Base-by-base conservation (phyloP, 257 asterid genomes). In the Craterostigma plantagineum region DNA sequence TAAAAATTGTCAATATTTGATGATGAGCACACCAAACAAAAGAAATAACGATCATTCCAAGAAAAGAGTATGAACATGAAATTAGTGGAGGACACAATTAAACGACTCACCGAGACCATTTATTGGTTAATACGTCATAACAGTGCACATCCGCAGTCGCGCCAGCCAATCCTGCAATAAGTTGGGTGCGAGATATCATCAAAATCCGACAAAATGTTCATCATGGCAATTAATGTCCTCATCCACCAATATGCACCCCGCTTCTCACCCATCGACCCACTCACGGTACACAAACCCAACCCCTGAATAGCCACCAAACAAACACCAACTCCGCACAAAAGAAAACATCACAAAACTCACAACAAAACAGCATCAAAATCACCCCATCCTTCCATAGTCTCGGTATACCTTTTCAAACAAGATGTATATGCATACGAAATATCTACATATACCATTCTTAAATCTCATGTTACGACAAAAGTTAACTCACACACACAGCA, bases 71-170 rank as follows among this genome's bases (percentile, higher is more conserved):
- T 38, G 35, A 35, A 30, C 13, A 12, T 0, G 34, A 46, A 59
- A 47, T n/a, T n/a, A 17, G 14, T 3, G 36, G 45, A 34, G 44
- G 30, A 23, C 4, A 6, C 30, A 23, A 23, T 23, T 23, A 6
- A 23, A 23, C 30, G 30, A 23, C 30, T 23, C 71, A 82, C 98
- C 99, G 70, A 50, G 95, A 70, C 99, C 99, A 90, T 60, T 90
- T 90, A 71, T 79, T 72, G 39, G 94, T 54, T 76, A 79, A 61
- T 38, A 90, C 94, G 50, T 79, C 95, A 54, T 90, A 90, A 62
- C 76, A 68, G 60, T 90, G 99, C 53, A 79, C 86, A 63, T 90
- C 99, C 36, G 99, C 99, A 11, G 99, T 90, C 18, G 99, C 99
- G 37, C 99, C 95, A 0, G 99, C 99, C 60, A 90, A 73, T 43